A percentile compares a stretch with the other conserved stretches of the same genome.
Conservation (phyloP, 148 eudicot species). For the Agrostemma githago region DNA sequence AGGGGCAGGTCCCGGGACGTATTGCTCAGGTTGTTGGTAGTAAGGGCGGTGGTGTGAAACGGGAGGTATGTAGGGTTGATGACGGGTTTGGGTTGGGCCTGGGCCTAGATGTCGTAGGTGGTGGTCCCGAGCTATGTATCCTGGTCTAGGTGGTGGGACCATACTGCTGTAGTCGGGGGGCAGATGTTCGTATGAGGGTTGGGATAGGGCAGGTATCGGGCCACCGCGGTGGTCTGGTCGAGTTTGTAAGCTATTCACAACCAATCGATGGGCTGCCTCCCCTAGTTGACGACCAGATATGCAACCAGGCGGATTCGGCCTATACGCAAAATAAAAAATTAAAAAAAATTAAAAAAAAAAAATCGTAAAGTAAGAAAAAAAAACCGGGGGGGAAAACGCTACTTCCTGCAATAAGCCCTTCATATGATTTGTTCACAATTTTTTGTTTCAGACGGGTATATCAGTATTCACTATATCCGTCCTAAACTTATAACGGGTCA, state of each 20-base stretch:
- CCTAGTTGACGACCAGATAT: slow-evolving; percentile 76
- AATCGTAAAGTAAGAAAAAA: background rate
- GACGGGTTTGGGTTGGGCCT: slow-evolving; percentile 17
- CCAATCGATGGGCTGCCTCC: slow-evolving; percentile 86
- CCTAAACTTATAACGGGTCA: too few species aligned
- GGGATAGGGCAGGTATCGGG: slow-evolving; percentile 24
- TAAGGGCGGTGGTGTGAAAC: slow-evolving; percentile 22
- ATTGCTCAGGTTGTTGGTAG: slow-evolving; percentile 15
- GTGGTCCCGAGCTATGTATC: background rate
- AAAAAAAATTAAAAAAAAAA: too few species aligned
- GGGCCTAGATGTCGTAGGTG: background rate
- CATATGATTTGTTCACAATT: background rate
- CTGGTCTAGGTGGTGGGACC: slow-evolving; percentile 4
- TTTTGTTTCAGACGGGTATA: too few species aligned
- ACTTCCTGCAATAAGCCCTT: background rate
- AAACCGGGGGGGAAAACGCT: background rate
- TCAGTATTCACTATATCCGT: too few species aligned
- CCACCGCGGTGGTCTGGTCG: slow-evolving; percentile 31
- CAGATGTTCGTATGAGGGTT: background rate
- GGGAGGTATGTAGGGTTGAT: slow-evolving; percentile 29
- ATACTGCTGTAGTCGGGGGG: background rate
- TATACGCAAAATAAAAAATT: slow-evolving; percentile 27
- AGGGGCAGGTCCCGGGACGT: slow-evolving; percentile 28
- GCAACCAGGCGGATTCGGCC: slow-evolving; percentile 49
- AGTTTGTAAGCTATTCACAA: slow-evolving; percentile 60